These are phyloP conservation scores for Crassisporium funariophilum DNA, from an alignment of 768 basidiomycete genomes.

Conservation along the genomic window DNA sequence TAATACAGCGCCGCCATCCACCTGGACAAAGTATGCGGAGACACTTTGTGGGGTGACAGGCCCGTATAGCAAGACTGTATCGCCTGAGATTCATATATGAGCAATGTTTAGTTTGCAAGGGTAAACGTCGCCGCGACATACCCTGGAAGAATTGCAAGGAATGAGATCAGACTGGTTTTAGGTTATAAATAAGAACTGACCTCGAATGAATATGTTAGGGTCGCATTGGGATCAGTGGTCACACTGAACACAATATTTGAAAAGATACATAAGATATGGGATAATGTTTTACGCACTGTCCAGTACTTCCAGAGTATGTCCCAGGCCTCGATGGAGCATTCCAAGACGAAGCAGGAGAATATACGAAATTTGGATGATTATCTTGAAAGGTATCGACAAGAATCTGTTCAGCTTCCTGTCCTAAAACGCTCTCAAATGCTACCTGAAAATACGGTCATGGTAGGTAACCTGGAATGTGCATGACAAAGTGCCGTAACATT, in stretches of 20 bases:
- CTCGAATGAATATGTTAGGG: constrained; percentile 38
- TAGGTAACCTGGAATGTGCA: neutral
- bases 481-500: constrained; percentile 5
- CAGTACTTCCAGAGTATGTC: constrained; percentile 44
- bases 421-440: constrained; percentile 18
- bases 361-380: constrained; percentile 39
- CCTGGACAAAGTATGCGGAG: constrained; percentile 10
- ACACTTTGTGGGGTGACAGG: constrained; percentile 26
- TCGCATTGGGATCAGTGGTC: constrained; percentile 34
- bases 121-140: too few species aligned
- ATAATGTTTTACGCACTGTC: constrained; percentile 34
- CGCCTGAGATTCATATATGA: too few species aligned
- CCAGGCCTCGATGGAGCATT: constrained; percentile 32
- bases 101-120: too few species aligned
- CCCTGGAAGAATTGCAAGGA: too few species aligned
- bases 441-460: constrained; percentile 2
- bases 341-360: constrained; percentile 37
- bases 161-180: neutral
- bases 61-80: constrained; percentile 47
- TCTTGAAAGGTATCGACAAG: constrained; percentile 30
- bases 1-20: constrained; percentile 12
- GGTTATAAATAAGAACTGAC: constrained; percentile 25
- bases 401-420: constrained; percentile 17
- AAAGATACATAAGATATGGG: neutral
- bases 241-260: constrained; percentile 23